These are phyloP conservation scores for Wallacemonas sp. DNA, from an alignment of 208 protist genomes.

Conservation along the genomic window DNA sequence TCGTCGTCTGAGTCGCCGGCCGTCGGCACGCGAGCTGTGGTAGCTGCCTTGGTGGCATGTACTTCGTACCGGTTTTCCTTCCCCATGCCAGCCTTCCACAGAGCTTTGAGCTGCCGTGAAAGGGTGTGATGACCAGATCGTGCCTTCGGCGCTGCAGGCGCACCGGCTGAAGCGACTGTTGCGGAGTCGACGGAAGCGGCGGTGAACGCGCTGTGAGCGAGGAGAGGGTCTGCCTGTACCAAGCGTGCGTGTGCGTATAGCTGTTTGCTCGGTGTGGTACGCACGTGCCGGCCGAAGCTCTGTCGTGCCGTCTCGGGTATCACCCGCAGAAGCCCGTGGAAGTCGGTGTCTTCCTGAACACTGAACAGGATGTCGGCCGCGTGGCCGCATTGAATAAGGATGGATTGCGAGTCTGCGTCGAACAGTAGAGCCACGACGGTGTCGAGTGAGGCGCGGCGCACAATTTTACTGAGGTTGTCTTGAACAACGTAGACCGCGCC, in stretches of 20 bases:
- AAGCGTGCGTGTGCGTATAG: constrained; percentile 42
- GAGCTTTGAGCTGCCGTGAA: neutral
- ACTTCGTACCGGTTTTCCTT: constrained; percentile 9
- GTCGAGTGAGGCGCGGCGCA: constrained; percentile 28
- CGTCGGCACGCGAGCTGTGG: neutral
- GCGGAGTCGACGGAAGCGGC: neutral
- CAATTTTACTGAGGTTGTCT: constrained; percentile 34
- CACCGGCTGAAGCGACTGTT: neutral
- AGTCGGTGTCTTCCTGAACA: constrained; percentile 48
- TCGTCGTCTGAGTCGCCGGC: neutral
- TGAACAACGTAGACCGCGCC: constrained; percentile 41
- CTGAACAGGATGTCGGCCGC: constrained; percentile 46
- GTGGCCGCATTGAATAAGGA: constrained; percentile 39
- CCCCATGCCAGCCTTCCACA: constrained; percentile 11
- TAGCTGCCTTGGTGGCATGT: neutral
- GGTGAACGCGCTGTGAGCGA: neutral
- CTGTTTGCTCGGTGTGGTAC: constrained; percentile 32
- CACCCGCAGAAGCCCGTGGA: constrained; percentile 31
- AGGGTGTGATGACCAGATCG: neutral
- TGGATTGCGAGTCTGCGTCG: constrained; percentile 44
- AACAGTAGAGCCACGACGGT: constrained; percentile 38
- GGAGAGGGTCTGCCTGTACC: neutral
- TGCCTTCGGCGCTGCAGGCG: neutral
- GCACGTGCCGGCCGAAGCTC: constrained; percentile 24
- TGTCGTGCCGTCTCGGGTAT: constrained; percentile 10